A percentile compares a stretch with the other conserved stretches of the same genome.
phyloP scores from a whole-genome alignment of 2,329 filamentous ascomycete species.

The Scedosporium minutisporum region DNA sequence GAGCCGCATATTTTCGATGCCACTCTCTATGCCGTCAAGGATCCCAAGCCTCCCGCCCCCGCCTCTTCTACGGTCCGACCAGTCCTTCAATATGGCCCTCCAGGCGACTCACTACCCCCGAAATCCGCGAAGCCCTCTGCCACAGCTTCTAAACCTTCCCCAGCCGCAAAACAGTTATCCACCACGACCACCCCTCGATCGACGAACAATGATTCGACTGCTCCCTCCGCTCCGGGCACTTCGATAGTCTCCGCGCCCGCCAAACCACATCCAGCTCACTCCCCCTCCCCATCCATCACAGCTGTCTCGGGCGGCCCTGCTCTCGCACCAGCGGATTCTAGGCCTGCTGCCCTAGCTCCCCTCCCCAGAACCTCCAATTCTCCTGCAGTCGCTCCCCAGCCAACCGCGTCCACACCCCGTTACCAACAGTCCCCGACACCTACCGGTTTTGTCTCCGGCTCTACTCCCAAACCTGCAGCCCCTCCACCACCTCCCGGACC shows the following conservation, averaged over 20 bases:
- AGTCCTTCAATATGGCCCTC: constrained; percentile 56
- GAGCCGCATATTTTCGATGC: constrained; percentile 75
- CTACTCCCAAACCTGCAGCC: constrained; percentile 8
- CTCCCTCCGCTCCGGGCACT: constrained; percentile 8
- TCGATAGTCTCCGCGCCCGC: constrained; percentile 16
- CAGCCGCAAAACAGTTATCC: constrained; percentile 5
- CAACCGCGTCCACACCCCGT: not conserved
- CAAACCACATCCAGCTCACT: constrained; percentile 8
- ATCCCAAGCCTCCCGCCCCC: constrained; percentile 23
- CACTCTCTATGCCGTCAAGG: constrained; percentile 62
- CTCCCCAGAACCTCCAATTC: not conserved
- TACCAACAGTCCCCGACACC: constrained; percentile 7
- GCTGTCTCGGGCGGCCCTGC: not conserved
- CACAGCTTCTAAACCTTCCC: constrained; percentile 10
- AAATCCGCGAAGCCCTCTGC: constrained; percentile 13
- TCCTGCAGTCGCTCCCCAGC: constrained; percentile 6
- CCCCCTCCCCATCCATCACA: not conserved
- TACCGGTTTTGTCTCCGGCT: not conserved
- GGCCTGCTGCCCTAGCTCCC: not conserved
- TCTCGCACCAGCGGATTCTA: not conserved
- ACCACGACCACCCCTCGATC: constrained; percentile 9
- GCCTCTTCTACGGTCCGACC: constrained; percentile 33
- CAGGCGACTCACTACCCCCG: constrained; percentile 34
- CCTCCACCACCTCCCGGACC: constrained; percentile 15
- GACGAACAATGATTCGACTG: constrained; percentile 10